A percentile compares a stretch with the other conserved stretches of the same genome.
Conservation (phyloP, 2,329 filamentous ascomycete species). For the Trichoderma hamatum region DNA sequence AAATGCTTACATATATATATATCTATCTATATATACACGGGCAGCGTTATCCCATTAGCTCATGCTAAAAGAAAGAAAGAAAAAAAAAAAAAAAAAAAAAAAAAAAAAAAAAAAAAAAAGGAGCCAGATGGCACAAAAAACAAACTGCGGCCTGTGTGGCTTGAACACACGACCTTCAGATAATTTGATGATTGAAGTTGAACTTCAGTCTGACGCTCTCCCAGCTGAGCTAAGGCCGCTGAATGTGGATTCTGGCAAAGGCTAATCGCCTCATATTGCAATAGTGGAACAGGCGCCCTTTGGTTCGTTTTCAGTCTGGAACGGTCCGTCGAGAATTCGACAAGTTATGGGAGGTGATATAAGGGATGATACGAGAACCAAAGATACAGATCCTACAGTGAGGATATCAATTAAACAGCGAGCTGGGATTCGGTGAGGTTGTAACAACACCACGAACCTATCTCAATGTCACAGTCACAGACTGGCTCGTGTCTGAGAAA, state of each 20-base stretch:
- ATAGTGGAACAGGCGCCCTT: too few species aligned
- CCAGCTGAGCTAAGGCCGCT: conserved; percentile 37
- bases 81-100: neutral
- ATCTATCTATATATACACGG: neutral
- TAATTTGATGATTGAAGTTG: conserved; percentile 35
- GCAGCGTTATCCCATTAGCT: neutral
- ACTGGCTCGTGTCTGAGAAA: neutral
- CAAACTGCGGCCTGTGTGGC: conserved; percentile 36
- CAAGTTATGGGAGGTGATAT: neutral
- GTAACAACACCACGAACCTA: neutral
- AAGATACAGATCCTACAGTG: neutral
- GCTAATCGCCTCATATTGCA: conserved; percentile 11
- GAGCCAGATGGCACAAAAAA: conserved; percentile 12
- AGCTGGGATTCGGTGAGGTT: neutral
- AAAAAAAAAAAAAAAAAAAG: neutral
- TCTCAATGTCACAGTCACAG: neutral
- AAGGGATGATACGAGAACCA: neutral
- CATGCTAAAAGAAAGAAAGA: neutral
- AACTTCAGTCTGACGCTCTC: conserved; percentile 38
- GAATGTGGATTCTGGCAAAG: conserved; percentile 11
- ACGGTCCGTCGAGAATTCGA: neutral
- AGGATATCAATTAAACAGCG: neutral
- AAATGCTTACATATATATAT: neutral
- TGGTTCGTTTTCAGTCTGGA: too few species aligned
- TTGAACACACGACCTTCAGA: conserved; percentile 40